These are phyloP conservation scores for Lepiota venenata DNA, from an alignment of 768 basidiomycete species.

Conservation along the genomic window DNA sequence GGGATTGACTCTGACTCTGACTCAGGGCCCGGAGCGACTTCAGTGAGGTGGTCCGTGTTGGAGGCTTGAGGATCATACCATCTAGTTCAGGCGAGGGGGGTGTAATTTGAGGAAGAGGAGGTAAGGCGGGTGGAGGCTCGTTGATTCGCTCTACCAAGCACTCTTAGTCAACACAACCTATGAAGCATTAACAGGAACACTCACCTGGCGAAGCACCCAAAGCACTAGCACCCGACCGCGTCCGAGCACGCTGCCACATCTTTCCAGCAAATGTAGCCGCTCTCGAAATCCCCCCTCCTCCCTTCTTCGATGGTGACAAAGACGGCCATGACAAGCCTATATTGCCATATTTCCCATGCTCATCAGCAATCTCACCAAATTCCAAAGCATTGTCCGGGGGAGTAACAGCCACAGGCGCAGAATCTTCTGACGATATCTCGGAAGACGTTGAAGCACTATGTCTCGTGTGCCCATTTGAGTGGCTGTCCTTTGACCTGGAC, in stretches of 20 bases:
- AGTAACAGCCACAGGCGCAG: slow-evolving; percentile 51
- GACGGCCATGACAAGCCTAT: slow-evolving; percentile 40
- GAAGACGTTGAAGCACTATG: slow-evolving; percentile 59
- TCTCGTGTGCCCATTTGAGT: slow-evolving; percentile 30
- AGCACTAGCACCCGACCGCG: slow-evolving; percentile 46
- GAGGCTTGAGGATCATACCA: neutral
- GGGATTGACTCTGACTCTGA: neutral
- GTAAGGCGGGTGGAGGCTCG: neutral
- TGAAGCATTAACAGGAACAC: slow-evolving; percentile 15
- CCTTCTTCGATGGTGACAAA: slow-evolving; percentile 47
- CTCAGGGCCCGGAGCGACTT: neutral
- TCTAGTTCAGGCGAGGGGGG: neutral
- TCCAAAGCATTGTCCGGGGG: slow-evolving; percentile 26
- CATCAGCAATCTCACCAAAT: slow-evolving; percentile 21
- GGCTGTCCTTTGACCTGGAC: slow-evolving; percentile 32
- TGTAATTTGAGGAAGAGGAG: slow-evolving; percentile 8
- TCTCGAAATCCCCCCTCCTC: slow-evolving; percentile 34
- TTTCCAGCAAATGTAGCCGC: slow-evolving; percentile 61
- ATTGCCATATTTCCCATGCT: slow-evolving; percentile 18
- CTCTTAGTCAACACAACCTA: neutral
- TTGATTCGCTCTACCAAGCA: slow-evolving; percentile 7
- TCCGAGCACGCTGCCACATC: slow-evolving; percentile 51
- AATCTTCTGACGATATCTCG: slow-evolving; percentile 68
- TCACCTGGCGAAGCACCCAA: slow-evolving; percentile 39
- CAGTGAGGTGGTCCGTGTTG: neutral